Evolutionary conservation across 2,329 filamentous ascomycete species (phyloP).

Genomic region (Sarocladium brachiariae): DNA sequence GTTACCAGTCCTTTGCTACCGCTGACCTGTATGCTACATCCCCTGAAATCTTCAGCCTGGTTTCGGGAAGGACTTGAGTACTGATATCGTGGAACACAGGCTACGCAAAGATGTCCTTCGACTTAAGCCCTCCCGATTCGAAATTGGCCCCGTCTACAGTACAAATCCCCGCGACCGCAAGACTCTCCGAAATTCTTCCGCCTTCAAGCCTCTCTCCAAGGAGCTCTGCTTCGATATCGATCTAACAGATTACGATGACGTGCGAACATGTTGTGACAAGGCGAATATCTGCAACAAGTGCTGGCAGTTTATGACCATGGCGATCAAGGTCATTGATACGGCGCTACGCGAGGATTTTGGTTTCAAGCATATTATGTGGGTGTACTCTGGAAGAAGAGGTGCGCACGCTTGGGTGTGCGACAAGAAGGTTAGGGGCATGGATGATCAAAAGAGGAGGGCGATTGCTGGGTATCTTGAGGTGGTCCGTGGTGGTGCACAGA

Average conservation of each 20-base stretch:
- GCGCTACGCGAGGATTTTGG: slow-evolving; percentile 91
- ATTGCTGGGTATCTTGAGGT: slow-evolving; percentile 88
- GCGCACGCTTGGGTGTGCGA: slow-evolving; percentile 99
- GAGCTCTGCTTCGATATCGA: slow-evolving; percentile 99
- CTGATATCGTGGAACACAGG: slow-evolving; percentile 29
- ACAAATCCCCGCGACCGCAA: slow-evolving; percentile 93
- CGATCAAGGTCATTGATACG: slow-evolving; percentile 84
- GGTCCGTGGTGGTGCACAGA: slow-evolving; percentile 77
- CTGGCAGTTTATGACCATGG: slow-evolving; percentile 97
- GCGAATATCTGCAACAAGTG: slow-evolving; percentile 91
- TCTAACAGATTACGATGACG: slow-evolving; percentile 96
- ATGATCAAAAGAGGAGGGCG: slow-evolving; percentile 77
- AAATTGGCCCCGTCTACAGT: slow-evolving; percentile 95
- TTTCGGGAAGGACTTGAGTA: not conserved
- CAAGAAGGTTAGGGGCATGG: slow-evolving; percentile 72
- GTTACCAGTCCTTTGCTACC: slow-evolving; percentile 68
- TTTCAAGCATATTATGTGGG: slow-evolving; percentile 95
- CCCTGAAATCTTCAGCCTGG: not conserved
- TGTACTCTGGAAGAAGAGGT: slow-evolving; percentile 94
- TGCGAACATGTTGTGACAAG: slow-evolving; percentile 89
- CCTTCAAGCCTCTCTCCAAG: slow-evolving; percentile 83
- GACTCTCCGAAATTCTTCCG: slow-evolving; percentile 67
- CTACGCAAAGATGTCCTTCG: slow-evolving; percentile 87
- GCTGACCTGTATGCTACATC: slow-evolving; percentile 39
- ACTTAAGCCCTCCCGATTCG: slow-evolving; percentile 86